Percentiles rank a stretch among this genome's conserved stretches.
These are phyloP conservation scores for Schizochytrium sp. DNA, from an alignment of 108 stramenopile species.

Conservation along the genomic window DNA sequence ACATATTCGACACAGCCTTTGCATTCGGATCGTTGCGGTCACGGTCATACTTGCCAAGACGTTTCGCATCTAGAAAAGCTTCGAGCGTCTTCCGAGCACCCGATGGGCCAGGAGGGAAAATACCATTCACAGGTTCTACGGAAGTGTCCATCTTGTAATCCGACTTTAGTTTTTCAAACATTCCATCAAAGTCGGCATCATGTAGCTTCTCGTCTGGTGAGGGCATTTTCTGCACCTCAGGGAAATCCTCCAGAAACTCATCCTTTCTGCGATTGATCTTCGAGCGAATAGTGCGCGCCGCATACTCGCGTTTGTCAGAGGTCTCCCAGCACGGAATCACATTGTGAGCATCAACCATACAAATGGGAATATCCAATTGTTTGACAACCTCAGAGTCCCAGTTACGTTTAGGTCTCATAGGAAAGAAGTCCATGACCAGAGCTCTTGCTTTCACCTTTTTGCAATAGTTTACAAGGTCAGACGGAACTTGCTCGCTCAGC, in stretches of 20 bases:
- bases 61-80: constrained; percentile 75
- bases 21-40: constrained; percentile 93
- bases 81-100: constrained; percentile 82
- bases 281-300: constrained; percentile 92
- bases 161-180: constrained; percentile 64
- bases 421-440: constrained; percentile 90
- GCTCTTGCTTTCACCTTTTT: constrained; percentile 70
- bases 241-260: constrained; percentile 83
- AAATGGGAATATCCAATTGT: constrained; percentile 81
- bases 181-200: constrained; percentile 56
- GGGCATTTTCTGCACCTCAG: constrained; percentile 66
- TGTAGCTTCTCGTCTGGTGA: not conserved
- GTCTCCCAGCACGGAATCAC: constrained; percentile 96
- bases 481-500: constrained; percentile 73
- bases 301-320: constrained; percentile 88
- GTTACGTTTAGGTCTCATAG: constrained; percentile 81
- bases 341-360: constrained; percentile 97
- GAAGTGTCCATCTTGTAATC: constrained; percentile 74
- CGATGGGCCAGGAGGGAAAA: constrained; percentile 79
- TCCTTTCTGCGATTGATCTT: constrained; percentile 87
- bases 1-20: constrained; percentile 83
- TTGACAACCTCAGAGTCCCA: constrained; percentile 81
- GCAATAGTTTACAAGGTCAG: constrained; percentile 70
- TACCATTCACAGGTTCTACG: constrained; percentile 77
- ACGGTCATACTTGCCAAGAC: constrained; percentile 82